Evolutionary conservation across 108 stramenopile genomes (phyloP).

Genomic region (Cyclotella kingstonii): DNA sequence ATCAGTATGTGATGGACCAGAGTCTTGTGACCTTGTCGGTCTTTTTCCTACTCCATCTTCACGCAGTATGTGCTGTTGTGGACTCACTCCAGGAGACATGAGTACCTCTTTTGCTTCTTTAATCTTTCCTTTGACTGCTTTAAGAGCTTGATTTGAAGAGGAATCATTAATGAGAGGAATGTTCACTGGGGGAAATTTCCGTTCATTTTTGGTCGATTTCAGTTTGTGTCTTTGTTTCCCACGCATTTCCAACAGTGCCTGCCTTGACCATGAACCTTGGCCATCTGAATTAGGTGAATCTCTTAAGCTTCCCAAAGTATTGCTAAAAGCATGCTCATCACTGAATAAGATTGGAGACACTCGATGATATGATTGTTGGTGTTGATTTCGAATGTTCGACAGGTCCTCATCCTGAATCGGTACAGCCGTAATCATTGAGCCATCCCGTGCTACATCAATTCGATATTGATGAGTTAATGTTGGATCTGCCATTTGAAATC

Average conservation of each 20-base stretch:
- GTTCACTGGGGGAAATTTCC: too few species aligned
- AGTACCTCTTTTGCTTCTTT: too few species aligned
- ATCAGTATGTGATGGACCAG: too few species aligned
- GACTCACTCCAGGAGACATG: too few species aligned
- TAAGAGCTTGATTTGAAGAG: too few species aligned
- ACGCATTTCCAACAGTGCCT: constrained; percentile 27
- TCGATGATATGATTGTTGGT: constrained; percentile 3
- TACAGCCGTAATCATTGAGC: constrained; percentile 37
- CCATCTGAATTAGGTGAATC: neutral
- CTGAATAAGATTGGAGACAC: constrained; percentile 28
- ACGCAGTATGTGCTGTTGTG: too few species aligned
- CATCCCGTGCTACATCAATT: constrained; percentile 30
- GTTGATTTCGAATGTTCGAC: neutral
- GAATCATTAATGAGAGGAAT: too few species aligned
- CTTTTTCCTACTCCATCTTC: too few species aligned
- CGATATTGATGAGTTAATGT: constrained; percentile 12
- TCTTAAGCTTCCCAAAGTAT: neutral
- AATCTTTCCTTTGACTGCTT: too few species aligned
- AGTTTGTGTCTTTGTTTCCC: constrained; percentile 35
- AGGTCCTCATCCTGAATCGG: constrained; percentile 12
- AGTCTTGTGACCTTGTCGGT: too few species aligned
- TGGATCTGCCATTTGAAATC: constrained; percentile 8
- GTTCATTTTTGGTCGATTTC: too few species aligned
- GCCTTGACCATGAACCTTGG: constrained; percentile 1
- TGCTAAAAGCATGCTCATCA: constrained; percentile 7